Evolutionary conservation across 768 basidiomycete species (phyloP), one percentile per base, ranked within the genome.

Genomic region (Piloderma croceum): DNA sequence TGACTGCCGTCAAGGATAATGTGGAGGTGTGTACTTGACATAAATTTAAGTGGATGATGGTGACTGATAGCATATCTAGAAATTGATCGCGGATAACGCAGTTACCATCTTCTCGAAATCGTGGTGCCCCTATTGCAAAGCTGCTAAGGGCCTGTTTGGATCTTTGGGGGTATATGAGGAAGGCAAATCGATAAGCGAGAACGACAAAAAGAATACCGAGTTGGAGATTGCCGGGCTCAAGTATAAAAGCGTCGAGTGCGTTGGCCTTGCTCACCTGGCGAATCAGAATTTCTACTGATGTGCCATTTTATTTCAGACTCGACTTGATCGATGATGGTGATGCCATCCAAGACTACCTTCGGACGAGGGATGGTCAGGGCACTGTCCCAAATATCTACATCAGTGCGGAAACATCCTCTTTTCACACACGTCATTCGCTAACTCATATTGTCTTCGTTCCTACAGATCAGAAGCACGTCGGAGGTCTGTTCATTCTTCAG

Each of bases 361-460:
- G 9, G 2, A 40, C 72, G 49, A 82, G 78, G 71, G 84, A 83
- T 0, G 70, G 70, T 0, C 87, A 83, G 49, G 59, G 74, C 17
- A 82, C 81, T 9, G 88, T 90, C 5, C 88, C 88, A 22, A 84
- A 79, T 53, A 70, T 86, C 43, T 90, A 86, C 64, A 72, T 90
- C 54, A 73, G 83, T 86, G 44, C 38, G 70, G 70, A 65, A 37
- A 7, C 5, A 19, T 20, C 11, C 19, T 11, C 20, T 27, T 23
- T 24, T n/a, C 24, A 6, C 11, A 27, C 13, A 6, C 36, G 24
- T n/a, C 31, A 43, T 4, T n/a, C 11, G 12, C 17, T 18, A 13
- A 31, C 31, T 13, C 6, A 20, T 18, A 34, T 24, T 27, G n/a
- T n/a, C n/a, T n/a, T n/a, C n/a, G n/a, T n/a, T n/a, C n/a, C 23